phyloP scores from a whole-genome alignment of 148 eudicot genomes.

The Nepenthes mirabilis region DNA sequence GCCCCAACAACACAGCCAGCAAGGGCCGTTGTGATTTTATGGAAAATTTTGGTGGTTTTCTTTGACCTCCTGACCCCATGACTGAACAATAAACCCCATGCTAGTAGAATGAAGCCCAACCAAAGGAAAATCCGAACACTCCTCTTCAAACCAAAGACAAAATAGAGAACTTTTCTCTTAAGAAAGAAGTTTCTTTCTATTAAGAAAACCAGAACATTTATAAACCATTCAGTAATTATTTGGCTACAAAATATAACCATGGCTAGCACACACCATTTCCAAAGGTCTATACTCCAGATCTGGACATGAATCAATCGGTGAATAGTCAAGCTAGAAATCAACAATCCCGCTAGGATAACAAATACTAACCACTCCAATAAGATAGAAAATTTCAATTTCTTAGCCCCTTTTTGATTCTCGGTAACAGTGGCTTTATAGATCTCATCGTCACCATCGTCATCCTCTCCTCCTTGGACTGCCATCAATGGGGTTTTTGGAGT shows the following conservation, averaged over 20 bases:
- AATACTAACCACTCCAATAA: constrained; percentile 39
- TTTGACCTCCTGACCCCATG: constrained; percentile 38
- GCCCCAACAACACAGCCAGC: constrained; percentile 64
- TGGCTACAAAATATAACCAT: constrained; percentile 59
- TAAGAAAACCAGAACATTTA: constrained; percentile 33
- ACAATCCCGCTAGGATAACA: constrained; percentile 26
- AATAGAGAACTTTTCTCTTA: constrained; percentile 68
- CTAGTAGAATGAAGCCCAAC: constrained; percentile 56
- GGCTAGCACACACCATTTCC: constrained; percentile 81
- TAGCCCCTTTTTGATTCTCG: constrained; percentile 10
- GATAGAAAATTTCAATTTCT: constrained; percentile 22
- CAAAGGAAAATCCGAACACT: constrained; percentile 62
- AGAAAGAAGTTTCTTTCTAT: constrained; percentile 60
- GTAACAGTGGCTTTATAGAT: constrained; percentile 26
- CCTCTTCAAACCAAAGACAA: constrained; percentile 53
- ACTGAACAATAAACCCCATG: constrained; percentile 66
- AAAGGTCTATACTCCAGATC: constrained; percentile 47
- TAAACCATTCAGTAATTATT: constrained; percentile 50
- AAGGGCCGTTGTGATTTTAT: constrained; percentile 52
- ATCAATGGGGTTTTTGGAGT: constrained; percentile 49
- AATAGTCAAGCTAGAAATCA: constrained; percentile 38
- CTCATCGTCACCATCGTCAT: constrained; percentile 51
- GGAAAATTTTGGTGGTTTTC: constrained; percentile 23
- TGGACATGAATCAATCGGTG: constrained; percentile 9
- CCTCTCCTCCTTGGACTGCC: constrained; percentile 31